These are phyloP conservation scores for Leishmania gerbilli DNA, from an alignment of 208 protist genomes.

Conservation along the genomic window DNA sequence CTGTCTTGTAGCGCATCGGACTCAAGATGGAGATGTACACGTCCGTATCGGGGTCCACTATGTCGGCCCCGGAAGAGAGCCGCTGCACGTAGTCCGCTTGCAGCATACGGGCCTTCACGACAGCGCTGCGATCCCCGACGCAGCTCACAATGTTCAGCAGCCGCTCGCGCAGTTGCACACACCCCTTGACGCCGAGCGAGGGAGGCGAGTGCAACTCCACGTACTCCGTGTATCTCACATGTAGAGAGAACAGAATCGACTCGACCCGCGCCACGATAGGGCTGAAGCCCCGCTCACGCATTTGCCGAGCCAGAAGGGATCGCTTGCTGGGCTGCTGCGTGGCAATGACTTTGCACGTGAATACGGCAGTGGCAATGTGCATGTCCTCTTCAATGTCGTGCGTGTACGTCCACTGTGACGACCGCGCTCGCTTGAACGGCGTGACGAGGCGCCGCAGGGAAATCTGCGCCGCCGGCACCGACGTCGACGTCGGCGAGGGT, in stretches of 20 bases:
- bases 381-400: conserved; percentile 61
- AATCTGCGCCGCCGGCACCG: conserved; percentile 19
- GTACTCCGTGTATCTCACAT: conserved; percentile 39
- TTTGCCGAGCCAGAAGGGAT: conserved; percentile 10
- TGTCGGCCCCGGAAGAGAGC: conserved; percentile 24
- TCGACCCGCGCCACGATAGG: conserved; percentile 48
- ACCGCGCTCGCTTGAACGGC: conserved; percentile 28
- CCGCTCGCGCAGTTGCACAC: conserved; percentile 41
- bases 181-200: conserved; percentile 44
- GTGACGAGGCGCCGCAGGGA: conserved; percentile 37
- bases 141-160: conserved; percentile 49
- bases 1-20: conserved; percentile 47
- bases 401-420: conserved; percentile 24
- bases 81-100: conserved; percentile 35
- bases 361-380: conserved; percentile 65
- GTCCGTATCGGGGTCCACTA: conserved; percentile 24
- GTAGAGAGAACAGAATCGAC: conserved; percentile 58
- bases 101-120: conserved; percentile 35
- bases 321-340: conserved; percentile 16
- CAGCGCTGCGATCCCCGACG: conserved; percentile 49
- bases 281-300: conserved; percentile 24
- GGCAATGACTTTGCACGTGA: conserved; percentile 65
- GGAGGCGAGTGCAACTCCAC: conserved; percentile 49
- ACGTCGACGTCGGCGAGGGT: not conserved
- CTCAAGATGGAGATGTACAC: conserved; percentile 44